Conservation (phyloP, 352 stramenopile genomes). For the Phytophthora pseudosyringae region DNA sequence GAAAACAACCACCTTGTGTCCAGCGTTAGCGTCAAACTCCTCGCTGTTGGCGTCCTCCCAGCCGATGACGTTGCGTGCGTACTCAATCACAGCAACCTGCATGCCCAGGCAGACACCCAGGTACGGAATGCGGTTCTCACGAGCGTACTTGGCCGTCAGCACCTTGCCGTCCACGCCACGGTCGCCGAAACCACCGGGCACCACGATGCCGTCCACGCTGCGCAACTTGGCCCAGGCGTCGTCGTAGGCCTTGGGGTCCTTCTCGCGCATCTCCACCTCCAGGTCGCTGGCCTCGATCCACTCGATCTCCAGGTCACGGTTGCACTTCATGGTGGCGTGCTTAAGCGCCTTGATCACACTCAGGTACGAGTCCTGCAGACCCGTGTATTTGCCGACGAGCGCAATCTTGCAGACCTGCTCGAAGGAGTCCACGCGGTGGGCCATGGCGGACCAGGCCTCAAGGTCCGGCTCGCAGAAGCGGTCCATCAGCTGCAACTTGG, state of each 20-base stretch:
- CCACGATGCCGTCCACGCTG: conserved; percentile 94
- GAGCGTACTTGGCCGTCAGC: conserved; percentile 94
- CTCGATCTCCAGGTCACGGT: conserved; percentile 94
- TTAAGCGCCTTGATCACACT: conserved; percentile 97
- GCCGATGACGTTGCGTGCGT: conserved; percentile 94
- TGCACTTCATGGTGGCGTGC: conserved; percentile 95
- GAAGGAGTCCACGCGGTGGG: conserved; percentile 93
- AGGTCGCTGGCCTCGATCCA: conserved; percentile 98
- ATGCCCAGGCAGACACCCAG: conserved; percentile 99
- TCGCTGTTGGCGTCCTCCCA: conserved; percentile 95
- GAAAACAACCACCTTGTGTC: conserved; percentile 98
- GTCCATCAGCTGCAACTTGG: conserved; percentile 92
- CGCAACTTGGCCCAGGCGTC: conserved; percentile 95
- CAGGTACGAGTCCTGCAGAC: conserved; percentile 99
- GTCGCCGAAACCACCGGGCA: conserved; percentile 98
- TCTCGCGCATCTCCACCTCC: conserved; percentile 83
- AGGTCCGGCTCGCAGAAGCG: conserved; percentile 84
- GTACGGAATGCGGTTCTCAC: conserved; percentile 96
- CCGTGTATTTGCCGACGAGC: conserved; percentile 99
- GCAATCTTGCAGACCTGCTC: conserved; percentile 95
- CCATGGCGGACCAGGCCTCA: conserved; percentile 90
- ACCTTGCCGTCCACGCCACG: conserved; percentile 99
- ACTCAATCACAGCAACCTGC: conserved; percentile 96
- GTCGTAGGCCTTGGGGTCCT: conserved; percentile 74
- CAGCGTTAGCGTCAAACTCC: conserved; percentile 92